phyloP scores from a whole-genome alignment of 257 asterid genomes.

The Przewalskia tangutica region DNA sequence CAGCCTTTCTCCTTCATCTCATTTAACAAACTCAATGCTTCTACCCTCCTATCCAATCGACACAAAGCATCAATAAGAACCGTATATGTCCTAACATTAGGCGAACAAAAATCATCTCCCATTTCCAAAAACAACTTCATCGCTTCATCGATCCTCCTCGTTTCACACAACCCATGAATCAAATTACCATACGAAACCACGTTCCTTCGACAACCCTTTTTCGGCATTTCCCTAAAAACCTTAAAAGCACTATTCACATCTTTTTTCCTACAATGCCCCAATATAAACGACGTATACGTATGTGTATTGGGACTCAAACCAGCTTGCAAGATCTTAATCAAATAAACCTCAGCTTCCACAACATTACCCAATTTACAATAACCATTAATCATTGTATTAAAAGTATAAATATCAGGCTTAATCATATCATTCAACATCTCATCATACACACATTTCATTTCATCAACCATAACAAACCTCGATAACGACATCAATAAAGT shows the following conservation, averaged over 20 bases:
- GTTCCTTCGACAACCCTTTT: slow-evolving; percentile 53
- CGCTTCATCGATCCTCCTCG: slow-evolving; percentile 46
- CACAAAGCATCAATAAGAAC: slow-evolving; percentile 58
- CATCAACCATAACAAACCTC: slow-evolving; percentile 42
- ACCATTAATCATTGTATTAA: slow-evolving; percentile 61
- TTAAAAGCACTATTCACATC: slow-evolving; percentile 40
- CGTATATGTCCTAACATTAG: slow-evolving; percentile 61
- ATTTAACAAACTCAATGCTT: slow-evolving; percentile 46
- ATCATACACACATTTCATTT: slow-evolving; percentile 44
- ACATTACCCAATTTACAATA: slow-evolving; percentile 63
- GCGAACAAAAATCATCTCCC: slow-evolving; percentile 46
- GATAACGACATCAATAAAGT: slow-evolving; percentile 48
- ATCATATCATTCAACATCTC: slow-evolving; percentile 56
- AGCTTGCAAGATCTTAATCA: slow-evolving; percentile 47
- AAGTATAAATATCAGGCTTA: slow-evolving; percentile 60
- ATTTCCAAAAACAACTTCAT: slow-evolving; percentile 35
- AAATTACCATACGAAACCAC: slow-evolving; percentile 54
- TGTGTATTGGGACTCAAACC: slow-evolving; percentile 63
- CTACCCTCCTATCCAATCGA: slow-evolving; percentile 37
- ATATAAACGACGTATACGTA: slow-evolving; percentile 61
- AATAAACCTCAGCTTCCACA: slow-evolving; percentile 40
- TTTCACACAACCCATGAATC: slow-evolving; percentile 67
- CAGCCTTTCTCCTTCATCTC: slow-evolving; percentile 69
- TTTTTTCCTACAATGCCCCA: slow-evolving; percentile 62
- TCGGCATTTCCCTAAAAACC: slow-evolving; percentile 40